phyloP scores from a whole-genome alignment of 2,329 filamentous ascomycete species.

The Fusarium anguioides region DNA sequence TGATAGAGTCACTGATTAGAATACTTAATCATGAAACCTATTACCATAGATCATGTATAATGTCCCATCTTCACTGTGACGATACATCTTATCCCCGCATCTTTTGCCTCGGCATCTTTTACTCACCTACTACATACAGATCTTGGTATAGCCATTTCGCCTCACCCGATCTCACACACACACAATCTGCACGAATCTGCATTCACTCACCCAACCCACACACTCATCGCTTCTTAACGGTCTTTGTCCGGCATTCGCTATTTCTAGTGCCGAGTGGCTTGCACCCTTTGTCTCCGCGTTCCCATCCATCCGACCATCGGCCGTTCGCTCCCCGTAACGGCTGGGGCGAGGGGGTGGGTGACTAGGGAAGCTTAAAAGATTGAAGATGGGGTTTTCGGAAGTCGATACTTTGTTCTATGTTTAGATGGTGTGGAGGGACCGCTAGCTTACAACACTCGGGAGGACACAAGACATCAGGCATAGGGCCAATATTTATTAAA shows the following conservation, averaged over 20 bases:
- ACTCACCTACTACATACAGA: not conserved
- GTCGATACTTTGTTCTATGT: constrained; percentile 23
- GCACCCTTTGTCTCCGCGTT: constrained; percentile 6
- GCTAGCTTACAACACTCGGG: too few species aligned
- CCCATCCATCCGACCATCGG: constrained; percentile 20
- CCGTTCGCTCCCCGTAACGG: constrained; percentile 6
- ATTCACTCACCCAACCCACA: not conserved
- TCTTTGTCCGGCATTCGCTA: constrained; percentile 31
- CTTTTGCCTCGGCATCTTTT: not conserved
- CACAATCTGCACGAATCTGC: too few species aligned
- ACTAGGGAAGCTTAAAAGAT: constrained; percentile 28
- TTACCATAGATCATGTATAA: not conserved
- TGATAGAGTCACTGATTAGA: constrained; percentile 43
- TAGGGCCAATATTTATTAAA: too few species aligned
- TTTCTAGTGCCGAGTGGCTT: constrained; percentile 11
- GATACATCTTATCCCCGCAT: too few species aligned
- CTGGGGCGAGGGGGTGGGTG: constrained; percentile 8
- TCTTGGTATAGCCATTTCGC: constrained; percentile 5
- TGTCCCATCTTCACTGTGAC: not conserved
- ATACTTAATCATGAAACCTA: constrained; percentile 38
- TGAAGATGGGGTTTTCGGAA: constrained; percentile 15
- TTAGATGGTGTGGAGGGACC: not conserved
- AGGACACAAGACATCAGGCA: too few species aligned
- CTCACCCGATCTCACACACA: constrained; percentile 17
- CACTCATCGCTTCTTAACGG: constrained; percentile 10